Conservation (phyloP, 2,329 filamentous ascomycete genomes). For the Fusarium guadeloupense region DNA sequence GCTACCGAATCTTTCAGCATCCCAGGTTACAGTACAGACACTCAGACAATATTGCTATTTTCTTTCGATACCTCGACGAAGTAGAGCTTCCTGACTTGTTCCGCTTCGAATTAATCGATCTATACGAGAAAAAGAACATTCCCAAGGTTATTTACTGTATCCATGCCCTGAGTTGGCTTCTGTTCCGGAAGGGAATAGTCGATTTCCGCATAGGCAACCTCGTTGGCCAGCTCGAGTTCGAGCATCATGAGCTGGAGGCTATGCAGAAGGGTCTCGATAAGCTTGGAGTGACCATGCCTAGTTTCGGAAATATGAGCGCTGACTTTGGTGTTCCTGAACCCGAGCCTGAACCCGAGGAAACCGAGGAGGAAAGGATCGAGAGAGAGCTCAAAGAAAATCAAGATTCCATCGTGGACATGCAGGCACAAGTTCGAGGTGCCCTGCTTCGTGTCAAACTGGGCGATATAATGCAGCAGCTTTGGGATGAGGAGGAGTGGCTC, state of each 20-base stretch:
- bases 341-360: constrained; percentile 81
- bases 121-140: constrained; percentile 99
- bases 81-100: constrained; percentile 94
- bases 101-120: constrained; percentile 93
- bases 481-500: constrained; percentile 83
- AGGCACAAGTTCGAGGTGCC: constrained; percentile 86
- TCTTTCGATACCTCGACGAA: constrained; percentile 92
- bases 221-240: constrained; percentile 95
- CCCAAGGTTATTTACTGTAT: constrained; percentile 99
- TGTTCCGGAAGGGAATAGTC: constrained; percentile 93
- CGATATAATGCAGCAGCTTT: constrained; percentile 85
- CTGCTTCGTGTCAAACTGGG: constrained; percentile 80
- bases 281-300: constrained; percentile 93
- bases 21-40: constrained; percentile 90
- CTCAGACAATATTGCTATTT: constrained; percentile 96
- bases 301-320: constrained; percentile 96
- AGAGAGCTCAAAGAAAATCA: constrained; percentile 84
- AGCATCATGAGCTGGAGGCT: constrained; percentile 95
- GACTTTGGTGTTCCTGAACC: constrained; percentile 87
- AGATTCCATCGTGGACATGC: constrained; percentile 76
- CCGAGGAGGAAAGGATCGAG: constrained; percentile 87
- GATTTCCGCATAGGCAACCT: constrained; percentile 97
- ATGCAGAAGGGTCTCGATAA: constrained; percentile 98
- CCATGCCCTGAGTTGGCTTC: constrained; percentile 95
- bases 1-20: constrained; percentile 84